Evolutionary conservation across 2,329 filamentous ascomycete genomes (phyloP), one percentile per base, ranked within the genome.

Genomic region (Ophiostoma quercus): DNA sequence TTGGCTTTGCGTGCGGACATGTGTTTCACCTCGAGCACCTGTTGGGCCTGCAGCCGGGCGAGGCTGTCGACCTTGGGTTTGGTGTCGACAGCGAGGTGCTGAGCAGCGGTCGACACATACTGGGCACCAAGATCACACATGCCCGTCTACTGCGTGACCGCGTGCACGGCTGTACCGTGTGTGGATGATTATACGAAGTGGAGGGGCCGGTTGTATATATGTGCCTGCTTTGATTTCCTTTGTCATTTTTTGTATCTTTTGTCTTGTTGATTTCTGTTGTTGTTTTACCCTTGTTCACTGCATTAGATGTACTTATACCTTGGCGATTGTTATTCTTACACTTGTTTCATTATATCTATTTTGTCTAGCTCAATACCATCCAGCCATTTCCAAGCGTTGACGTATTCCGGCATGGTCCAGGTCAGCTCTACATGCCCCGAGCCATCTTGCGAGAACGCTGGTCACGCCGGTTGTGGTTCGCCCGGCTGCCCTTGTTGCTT

Each of bases 111-210:
- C 84, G 85, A 8, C 84, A 89, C 70, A 92, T 90, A 68, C 88
- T 98, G 7, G 91, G 92, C 0, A 87, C 90, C 39, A 97, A 97
- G 79, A 92, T 97, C 37, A 95, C 91, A 73, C 92, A 92, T 77
- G 93, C 94, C 54, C 86, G 92, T 73, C 78, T 97, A 69, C 79
- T 97, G 71, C 85, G 88, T 74, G 90, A 94, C 75, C 87, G 87
- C 72, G 84, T 94, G 47, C 81, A 83, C 9, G 89, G 89, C 0
- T 92, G 89, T 79, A 86, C 88, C 0, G 80, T 89, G 22, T 90
- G 88, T 47, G 29, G 25, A 7, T 62, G 57, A 62, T 57, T 25
- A 0, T 57, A 57, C 22, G n/a, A 8, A 12, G 51, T 8, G 51
- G 22, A 5, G n/a, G 51, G 43, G 43, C 7, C 3, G 9, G 51